Conservation (phyloP, 2,329 filamentous ascomycete species). For the Aspergillus latus region DNA sequence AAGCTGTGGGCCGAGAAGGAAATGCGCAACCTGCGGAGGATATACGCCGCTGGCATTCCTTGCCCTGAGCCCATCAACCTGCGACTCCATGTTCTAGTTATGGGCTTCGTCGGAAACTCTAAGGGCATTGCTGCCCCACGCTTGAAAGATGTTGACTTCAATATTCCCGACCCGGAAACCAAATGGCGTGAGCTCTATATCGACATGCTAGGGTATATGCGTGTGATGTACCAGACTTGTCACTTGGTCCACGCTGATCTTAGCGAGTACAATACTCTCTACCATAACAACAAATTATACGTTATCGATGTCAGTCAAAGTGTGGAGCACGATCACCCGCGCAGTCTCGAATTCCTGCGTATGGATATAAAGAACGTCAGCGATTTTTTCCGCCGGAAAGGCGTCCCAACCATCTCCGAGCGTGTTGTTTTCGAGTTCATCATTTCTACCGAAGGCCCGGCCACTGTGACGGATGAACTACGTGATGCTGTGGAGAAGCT, state of each 20-base stretch:
- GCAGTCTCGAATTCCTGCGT: slow-evolving; percentile 86
- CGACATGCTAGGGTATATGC: slow-evolving; percentile 84
- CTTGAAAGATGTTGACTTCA: slow-evolving; percentile 79
- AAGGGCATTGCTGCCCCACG: slow-evolving; percentile 87
- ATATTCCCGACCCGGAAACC: slow-evolving; percentile 64
- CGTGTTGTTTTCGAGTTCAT: slow-evolving; percentile 82
- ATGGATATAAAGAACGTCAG: slow-evolving; percentile 99
- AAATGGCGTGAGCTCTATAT: slow-evolving; percentile 79
- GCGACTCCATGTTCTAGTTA: slow-evolving; percentile 90
- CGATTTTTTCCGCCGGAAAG: slow-evolving; percentile 86
- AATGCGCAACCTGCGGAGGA: slow-evolving; percentile 85
- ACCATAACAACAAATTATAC: slow-evolving; percentile 77
- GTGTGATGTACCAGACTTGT: slow-evolving; percentile 88
- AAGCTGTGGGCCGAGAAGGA: slow-evolving; percentile 99
- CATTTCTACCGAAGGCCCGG: slow-evolving; percentile 57
- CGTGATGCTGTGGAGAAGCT: slow-evolving; percentile 64
- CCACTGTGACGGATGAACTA: slow-evolving; percentile 55
- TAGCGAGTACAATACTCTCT: slow-evolving; percentile 97
- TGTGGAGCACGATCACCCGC: slow-evolving; percentile 93
- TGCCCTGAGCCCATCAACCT: slow-evolving; percentile 87
- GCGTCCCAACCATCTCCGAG: slow-evolving; percentile 77
- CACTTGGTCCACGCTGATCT: slow-evolving; percentile 91
- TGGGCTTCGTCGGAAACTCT: slow-evolving; percentile 86
- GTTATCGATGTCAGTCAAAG: slow-evolving; percentile 98
- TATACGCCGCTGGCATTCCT: slow-evolving; percentile 80